Conservation (phyloP, 805 yeast genomes). For the Zygotorulaspora danielsina region DNA sequence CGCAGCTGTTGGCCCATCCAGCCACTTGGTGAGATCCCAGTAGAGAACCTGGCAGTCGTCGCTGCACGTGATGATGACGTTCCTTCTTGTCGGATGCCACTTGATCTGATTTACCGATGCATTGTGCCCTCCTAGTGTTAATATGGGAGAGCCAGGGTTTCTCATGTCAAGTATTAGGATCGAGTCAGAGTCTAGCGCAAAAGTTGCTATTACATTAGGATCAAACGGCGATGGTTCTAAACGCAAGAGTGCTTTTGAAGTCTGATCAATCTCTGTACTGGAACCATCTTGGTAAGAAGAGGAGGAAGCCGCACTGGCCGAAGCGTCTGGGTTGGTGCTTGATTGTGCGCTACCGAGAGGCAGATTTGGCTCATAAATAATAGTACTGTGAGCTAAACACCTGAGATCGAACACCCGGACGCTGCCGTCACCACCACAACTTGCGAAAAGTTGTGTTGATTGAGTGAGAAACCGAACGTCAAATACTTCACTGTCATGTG, state of each 20-base stretch:
- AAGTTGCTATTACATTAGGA: conserved; percentile 76
- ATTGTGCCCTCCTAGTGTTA: conserved; percentile 62
- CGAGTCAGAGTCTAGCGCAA: conserved; percentile 63
- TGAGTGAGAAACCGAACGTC: conserved; percentile 83
- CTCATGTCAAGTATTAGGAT: conserved; percentile 77
- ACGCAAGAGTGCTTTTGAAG: conserved; percentile 59
- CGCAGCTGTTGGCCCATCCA: conserved; percentile 9
- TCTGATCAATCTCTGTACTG: conserved; percentile 18
- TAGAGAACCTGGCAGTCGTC: conserved; percentile 70
- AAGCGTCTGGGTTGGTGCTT: conserved; percentile 4
- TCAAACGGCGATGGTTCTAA: conserved; percentile 76
- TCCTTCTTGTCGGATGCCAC: conserved; percentile 76
- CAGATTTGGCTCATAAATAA: conserved; percentile 71
- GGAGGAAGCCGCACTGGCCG: conserved; percentile 3
- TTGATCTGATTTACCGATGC: conserved; percentile 65
- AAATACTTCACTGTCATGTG: conserved; percentile 92
- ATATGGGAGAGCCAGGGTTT: conserved; percentile 77
- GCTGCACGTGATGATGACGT: conserved; percentile 58
- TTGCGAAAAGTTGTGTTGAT: conserved; percentile 69
- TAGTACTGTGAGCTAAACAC: conserved; percentile 87
- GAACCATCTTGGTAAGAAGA: conserved; percentile 2
- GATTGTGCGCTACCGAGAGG: conserved; percentile 13
- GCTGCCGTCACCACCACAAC: conserved; percentile 94
- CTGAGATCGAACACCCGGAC: conserved; percentile 89
- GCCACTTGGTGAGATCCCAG: conserved; percentile 51